Evolutionary conservation across 345 rosid species (phyloP).

Genomic region (thale cress (Arabidopsis thaliana)): DNA sequence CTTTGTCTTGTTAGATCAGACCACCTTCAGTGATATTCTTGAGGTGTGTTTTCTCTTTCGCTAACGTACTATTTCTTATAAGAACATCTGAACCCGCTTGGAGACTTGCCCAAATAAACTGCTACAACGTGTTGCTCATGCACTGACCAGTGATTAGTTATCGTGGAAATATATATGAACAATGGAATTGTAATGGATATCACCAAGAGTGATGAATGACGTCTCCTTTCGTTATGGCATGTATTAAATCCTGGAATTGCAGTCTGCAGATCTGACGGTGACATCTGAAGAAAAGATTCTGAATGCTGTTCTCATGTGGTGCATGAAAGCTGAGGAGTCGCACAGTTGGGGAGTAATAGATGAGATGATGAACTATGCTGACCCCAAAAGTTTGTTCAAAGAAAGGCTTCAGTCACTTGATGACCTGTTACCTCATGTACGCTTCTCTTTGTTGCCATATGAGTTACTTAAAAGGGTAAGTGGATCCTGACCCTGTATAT

Average conservation of each 20-base stretch:
- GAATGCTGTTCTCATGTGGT: slow-evolving; percentile 90
- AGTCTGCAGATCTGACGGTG: slow-evolving; percentile 92
- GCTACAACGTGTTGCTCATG: not conserved
- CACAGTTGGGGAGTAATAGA: slow-evolving; percentile 76
- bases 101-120: not conserved
- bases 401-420: slow-evolving; percentile 67
- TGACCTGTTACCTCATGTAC: slow-evolving; percentile 69
- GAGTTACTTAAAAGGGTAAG: slow-evolving; percentile 74
- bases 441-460: slow-evolving; percentile 77
- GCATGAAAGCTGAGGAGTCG: slow-evolving; percentile 67
- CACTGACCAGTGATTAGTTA: not conserved
- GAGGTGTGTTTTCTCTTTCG: slow-evolving; percentile 56
- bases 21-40: slow-evolving; percentile 71
- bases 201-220: slow-evolving; percentile 9
- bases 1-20: slow-evolving; percentile 76
- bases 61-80: not conserved
- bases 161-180: not conserved
- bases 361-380: slow-evolving; percentile 52
- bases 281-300: slow-evolving; percentile 93
- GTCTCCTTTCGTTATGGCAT: not conserved
- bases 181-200: not conserved
- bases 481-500: slow-evolving; percentile 30
- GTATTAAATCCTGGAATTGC: slow-evolving; percentile 48
- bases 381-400: slow-evolving; percentile 55
- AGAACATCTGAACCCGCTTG: slow-evolving; percentile 1